These are phyloP conservation scores for Pseudozyma pruni DNA, from an alignment of 1,284 basidiomycete genomes.

Conservation along the genomic window DNA sequence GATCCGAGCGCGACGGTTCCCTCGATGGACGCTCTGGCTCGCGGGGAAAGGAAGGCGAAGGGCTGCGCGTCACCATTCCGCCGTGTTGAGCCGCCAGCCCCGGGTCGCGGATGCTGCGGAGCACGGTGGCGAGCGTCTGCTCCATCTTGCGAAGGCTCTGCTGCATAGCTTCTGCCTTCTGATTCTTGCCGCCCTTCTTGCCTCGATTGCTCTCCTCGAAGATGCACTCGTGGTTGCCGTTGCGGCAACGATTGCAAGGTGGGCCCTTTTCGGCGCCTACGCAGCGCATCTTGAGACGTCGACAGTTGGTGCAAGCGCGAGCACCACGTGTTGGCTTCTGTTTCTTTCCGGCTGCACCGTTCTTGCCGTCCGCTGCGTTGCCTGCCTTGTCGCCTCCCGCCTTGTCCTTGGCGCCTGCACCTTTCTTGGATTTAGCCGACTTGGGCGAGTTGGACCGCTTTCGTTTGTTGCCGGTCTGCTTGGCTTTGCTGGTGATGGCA, in stretches of 20 bases:
- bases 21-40: conserved; percentile 9
- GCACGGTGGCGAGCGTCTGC: conserved; percentile 59
- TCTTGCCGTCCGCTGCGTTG: conserved; percentile 12
- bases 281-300: conserved; percentile 98
- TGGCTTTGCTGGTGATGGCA: conserved; percentile 22
- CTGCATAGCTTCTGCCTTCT: conserved; percentile 63
- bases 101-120: conserved; percentile 61
- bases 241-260: conserved; percentile 78
- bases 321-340: conserved; percentile 64
- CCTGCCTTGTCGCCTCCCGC: conserved; percentile 6
- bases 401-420: conserved; percentile 17
- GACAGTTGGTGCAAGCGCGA: conserved; percentile 91
- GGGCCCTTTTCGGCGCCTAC: conserved; percentile 90
- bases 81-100: conserved; percentile 45
- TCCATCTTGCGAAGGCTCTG: conserved; percentile 66
- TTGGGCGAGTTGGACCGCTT: conserved; percentile 41
- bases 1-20: conserved; percentile 19
- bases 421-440: conserved; percentile 21
- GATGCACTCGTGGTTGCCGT: conserved; percentile 63
- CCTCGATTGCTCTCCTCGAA: conserved; percentile 67
- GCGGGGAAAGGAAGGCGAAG: conserved; percentile 28
- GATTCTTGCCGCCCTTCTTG: conserved; percentile 65
- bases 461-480: conserved; percentile 33
- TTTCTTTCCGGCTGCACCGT: conserved; percentile 46
- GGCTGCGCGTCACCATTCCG: conserved; percentile 51